Evolutionary conservation across 192 early-diverging fungal species (phyloP), one percentile per base, ranked within the genome.

Genomic region (Phlyctochytrium planicorne): DNA sequence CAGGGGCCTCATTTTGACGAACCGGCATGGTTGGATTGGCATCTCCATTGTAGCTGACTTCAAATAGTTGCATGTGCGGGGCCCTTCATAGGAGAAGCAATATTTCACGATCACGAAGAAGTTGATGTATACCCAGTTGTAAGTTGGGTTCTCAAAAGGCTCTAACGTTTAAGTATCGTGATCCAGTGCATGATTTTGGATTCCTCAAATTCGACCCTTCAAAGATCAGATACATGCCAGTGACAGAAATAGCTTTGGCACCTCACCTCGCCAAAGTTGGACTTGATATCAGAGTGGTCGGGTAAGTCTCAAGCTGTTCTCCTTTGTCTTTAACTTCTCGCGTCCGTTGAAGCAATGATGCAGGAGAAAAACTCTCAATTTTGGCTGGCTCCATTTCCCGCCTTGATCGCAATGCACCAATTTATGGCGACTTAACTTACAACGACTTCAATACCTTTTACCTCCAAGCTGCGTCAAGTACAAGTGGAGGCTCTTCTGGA

Each of bases 1-100:
- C 62, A 78, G 75, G 24, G 91, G 89, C 29, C 72, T 89, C 30
- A 89, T 90, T 35, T 68, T 92, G 35, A 91, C 89, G 6, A 91
- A 91, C 67, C 73, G 87, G 60, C 85, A 81, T 34, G n/a, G n/a
- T n/a, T n/a, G n/a, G n/a, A 69, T 14, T 68, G 34, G 10, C 6
- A 27, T 20, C 4, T 3, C 3, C 29, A 6, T 14, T 29, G 4
- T 20, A 2, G 24, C 17, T 20, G 3, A 20, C 36, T 68, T 64
- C n/a, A 10, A 24, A 82, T 83, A 67, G 89, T 93, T 17, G 89
- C 83, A 6, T 88, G 90, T 62, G 80, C 89, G 1, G 91, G 91
- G 20, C 91, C 91, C n/a, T 93, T 91, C 78, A 86, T 91, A 1
- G 91, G 90, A 34, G 90, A 91, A 62, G 90, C 88, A 17, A 79